Evolutionary conservation across 2,329 filamentous ascomycete genomes (phyloP).

Genomic region (Lasiodiplodia gonubiensis): DNA sequence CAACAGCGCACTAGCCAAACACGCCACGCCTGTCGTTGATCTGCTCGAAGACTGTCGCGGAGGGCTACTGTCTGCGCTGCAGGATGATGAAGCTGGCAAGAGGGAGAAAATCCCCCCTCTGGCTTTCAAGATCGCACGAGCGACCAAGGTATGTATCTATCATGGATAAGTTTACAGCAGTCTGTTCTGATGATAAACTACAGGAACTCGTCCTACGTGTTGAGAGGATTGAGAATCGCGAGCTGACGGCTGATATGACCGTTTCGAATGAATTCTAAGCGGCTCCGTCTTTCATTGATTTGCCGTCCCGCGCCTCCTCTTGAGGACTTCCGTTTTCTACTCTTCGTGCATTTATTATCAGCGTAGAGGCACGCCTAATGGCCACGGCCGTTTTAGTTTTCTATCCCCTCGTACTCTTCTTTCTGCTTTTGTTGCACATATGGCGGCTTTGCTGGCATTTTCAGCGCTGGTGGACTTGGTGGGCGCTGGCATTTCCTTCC

Average conservation of each 20-base stretch:
- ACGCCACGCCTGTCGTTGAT: constrained; percentile 56
- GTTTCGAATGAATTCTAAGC: constrained; percentile 28
- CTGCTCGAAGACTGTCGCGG: constrained; percentile 68
- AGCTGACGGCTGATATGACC: constrained; percentile 34
- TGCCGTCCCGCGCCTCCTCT: background rate
- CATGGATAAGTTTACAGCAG: background rate
- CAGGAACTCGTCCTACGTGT: constrained; percentile 51
- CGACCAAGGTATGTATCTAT: constrained; percentile 67
- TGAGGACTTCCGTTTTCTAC: background rate
- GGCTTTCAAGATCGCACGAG: constrained; percentile 83
- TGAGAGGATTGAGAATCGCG: constrained; percentile 48
- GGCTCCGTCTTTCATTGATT: background rate
- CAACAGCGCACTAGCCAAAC: constrained; percentile 59
- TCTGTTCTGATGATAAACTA: background rate
- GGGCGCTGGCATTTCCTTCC: constrained; percentile 13
- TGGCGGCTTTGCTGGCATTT: constrained; percentile 26
- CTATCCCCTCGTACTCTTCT: background rate
- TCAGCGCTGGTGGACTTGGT: constrained; percentile 12
- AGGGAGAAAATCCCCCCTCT: constrained; percentile 74
- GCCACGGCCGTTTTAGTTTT: background rate
- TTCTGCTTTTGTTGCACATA: background rate
- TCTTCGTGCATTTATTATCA: background rate
- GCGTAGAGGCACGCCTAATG: background rate
- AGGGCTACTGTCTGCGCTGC: constrained; percentile 67
- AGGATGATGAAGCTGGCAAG: constrained; percentile 63